Percentiles rank a stretch among this genome's conserved stretches.
Conservation (phyloP, 441 rosid genomes). For the Melastoma candidum region DNA sequence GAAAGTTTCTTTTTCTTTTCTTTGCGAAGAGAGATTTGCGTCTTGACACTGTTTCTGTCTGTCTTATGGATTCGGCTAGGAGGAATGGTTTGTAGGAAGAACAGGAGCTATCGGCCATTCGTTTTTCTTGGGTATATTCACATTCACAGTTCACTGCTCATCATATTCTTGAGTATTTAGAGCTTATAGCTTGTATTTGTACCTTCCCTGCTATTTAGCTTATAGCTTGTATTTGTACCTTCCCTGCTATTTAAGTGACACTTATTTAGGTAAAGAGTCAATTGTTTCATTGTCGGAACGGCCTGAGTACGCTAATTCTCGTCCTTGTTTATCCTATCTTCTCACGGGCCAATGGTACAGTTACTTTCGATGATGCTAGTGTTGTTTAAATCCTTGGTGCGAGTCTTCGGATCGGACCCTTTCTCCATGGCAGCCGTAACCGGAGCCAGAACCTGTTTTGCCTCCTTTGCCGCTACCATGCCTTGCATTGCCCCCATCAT, state of each 20-base stretch:
- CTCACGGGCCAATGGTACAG: neutral
- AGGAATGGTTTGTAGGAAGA: slow-evolving; percentile 6
- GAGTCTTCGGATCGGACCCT: neutral
- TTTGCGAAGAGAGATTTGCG: neutral
- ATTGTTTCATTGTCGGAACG: too few relatives aligned
- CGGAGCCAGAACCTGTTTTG: slow-evolving; percentile 18
- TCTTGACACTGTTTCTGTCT: neutral
- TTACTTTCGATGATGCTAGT: neutral
- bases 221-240: too few relatives aligned
- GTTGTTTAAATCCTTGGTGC: slow-evolving; percentile 4
- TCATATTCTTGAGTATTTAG: too few relatives aligned
- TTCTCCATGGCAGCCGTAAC: slow-evolving; percentile 17
- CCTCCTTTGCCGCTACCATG: slow-evolving; percentile 5
- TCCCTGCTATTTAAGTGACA: too few relatives aligned
- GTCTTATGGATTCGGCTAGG: neutral
- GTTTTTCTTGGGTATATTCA: too few relatives aligned
- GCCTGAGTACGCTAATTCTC: too few relatives aligned
- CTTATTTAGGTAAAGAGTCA: too few relatives aligned
- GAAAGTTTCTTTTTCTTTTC: neutral
- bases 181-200: too few relatives aligned
- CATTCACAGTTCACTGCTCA: too few relatives aligned
- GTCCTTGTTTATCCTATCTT: too few relatives aligned
- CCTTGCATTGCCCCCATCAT: slow-evolving; percentile 12
- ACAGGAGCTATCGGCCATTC: too few relatives aligned
- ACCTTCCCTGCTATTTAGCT: too few relatives aligned